Evolutionary conservation across 768 basidiomycete species (phyloP).

Genomic region (Tylopilus cervinicoccineus): DNA sequence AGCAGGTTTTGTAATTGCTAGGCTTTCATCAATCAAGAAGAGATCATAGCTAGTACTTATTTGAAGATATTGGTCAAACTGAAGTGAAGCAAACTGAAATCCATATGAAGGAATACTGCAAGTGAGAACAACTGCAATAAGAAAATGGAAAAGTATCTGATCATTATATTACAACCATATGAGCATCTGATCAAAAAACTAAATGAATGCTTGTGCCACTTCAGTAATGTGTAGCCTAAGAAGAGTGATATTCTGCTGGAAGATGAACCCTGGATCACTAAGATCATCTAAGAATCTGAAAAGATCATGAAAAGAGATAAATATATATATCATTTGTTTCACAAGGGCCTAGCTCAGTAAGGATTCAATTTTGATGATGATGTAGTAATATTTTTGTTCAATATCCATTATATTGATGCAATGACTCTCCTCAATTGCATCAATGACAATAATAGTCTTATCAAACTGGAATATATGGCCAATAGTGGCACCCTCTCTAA

Average conservation of each 20-base stretch:
- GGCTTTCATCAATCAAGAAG: too few relatives aligned
- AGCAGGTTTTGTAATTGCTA: too few relatives aligned
- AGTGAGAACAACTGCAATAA: too few relatives aligned
- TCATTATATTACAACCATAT: too few relatives aligned
- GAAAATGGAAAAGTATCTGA: too few relatives aligned
- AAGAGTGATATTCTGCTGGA: neutral
- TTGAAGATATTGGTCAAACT: too few relatives aligned
- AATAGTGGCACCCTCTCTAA: neutral
- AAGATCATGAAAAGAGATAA: neutral
- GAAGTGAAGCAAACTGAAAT: too few relatives aligned
- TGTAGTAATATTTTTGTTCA: neutral
- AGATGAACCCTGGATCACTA: neutral
- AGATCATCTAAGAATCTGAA: neutral
- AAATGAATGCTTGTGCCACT: neutral
- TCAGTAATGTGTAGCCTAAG: neutral
- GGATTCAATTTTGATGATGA: neutral
- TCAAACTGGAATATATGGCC: neutral
- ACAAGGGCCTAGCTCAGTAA: neutral
- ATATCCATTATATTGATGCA: neutral
- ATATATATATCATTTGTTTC: too few relatives aligned
- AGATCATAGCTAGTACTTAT: too few relatives aligned
- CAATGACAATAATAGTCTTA: neutral
- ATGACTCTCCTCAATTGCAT: neutral
- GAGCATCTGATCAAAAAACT: neutral
- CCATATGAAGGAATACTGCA: too few relatives aligned